phyloP scores from a whole-genome alignment of 2,329 filamentous ascomycete species.

The Fusarium redolens region DNA sequence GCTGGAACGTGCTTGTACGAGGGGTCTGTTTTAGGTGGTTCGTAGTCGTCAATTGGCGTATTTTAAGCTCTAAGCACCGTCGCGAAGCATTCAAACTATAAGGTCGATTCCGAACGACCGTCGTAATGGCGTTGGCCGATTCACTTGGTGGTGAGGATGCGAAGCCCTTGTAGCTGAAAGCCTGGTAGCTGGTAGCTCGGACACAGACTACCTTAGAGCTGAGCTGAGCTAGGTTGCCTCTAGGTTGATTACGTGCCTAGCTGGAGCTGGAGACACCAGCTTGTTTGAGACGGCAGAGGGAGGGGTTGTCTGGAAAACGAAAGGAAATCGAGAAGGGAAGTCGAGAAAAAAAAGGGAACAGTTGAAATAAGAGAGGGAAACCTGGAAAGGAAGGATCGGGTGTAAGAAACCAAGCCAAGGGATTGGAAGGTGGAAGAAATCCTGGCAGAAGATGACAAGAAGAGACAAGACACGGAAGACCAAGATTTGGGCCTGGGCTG shows the following conservation, averaged over 20 bases:
- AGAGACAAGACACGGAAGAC: neutral
- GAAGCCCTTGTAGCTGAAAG: constrained; percentile 14
- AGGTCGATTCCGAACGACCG: constrained; percentile 22
- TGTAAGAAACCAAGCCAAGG: constrained; percentile 16
- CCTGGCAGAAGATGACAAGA: constrained; percentile 35
- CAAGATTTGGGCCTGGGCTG: constrained; percentile 10
- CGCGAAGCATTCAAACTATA: constrained; percentile 35
- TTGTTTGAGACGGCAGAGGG: constrained; percentile 16
- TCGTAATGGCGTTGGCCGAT: constrained; percentile 7
- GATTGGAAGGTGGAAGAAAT: constrained; percentile 34
- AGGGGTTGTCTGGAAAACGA: constrained; percentile 12
- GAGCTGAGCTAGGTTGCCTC: neutral
- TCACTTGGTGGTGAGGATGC: constrained; percentile 23
- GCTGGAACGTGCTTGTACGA: constrained; percentile 20
- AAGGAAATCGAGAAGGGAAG: constrained; percentile 27
- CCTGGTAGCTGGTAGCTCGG: constrained; percentile 11
- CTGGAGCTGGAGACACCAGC: constrained; percentile 18
- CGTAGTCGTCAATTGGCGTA: constrained; percentile 39
- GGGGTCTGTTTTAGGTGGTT: neutral
- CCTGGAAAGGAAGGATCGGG: neutral
- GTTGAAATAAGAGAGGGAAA: constrained; percentile 2
- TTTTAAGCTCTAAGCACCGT: constrained; percentile 23
- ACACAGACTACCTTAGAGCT: constrained; percentile 12
- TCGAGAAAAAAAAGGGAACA: constrained; percentile 32
- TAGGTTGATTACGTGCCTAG: constrained; percentile 5